Conservation (phyloP, 2,329 filamentous ascomycete species). For the Microcyclospora pomicola region DNA sequence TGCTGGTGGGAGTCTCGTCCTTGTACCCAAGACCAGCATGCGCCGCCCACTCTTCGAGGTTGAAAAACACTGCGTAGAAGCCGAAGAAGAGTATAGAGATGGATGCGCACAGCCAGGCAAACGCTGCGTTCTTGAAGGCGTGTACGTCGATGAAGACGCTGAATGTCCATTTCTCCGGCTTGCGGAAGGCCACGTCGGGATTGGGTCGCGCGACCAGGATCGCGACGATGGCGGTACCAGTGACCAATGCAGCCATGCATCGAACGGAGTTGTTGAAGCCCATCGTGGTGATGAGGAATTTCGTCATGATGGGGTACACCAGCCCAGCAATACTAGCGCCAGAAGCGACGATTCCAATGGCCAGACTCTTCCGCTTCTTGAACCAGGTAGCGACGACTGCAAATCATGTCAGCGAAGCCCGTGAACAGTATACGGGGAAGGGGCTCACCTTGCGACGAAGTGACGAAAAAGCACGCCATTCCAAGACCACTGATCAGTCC, state of each 20-base stretch:
- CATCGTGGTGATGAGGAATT: constrained; percentile 27
- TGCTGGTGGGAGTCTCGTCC: background rate
- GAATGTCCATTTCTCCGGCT: constrained; percentile 26
- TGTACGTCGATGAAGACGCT: constrained; percentile 28
- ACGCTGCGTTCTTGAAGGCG: constrained; percentile 31
- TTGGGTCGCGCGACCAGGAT: constrained; percentile 31
- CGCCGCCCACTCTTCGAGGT: constrained; percentile 39
- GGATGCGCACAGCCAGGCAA: constrained; percentile 30
- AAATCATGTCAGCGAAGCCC: constrained; percentile 1
- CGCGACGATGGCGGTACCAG: constrained; percentile 28
- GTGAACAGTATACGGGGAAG: background rate
- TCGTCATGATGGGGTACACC: constrained; percentile 35
- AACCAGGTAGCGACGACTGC: constrained; percentile 39
- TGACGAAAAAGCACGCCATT: constrained; percentile 41
- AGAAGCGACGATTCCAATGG: constrained; percentile 37
- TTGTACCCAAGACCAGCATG: constrained; percentile 28
- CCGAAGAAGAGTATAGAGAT: constrained; percentile 38
- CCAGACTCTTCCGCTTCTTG: constrained; percentile 31
- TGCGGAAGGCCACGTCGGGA: constrained; percentile 26
- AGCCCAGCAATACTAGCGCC: constrained; percentile 32
- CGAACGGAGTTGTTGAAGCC: constrained; percentile 34
- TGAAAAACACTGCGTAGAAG: constrained; percentile 40
- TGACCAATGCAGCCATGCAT: constrained; percentile 29
- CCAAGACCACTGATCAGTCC: constrained; percentile 34
- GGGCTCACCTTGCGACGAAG: constrained; percentile 34